phyloP scores from a whole-genome alignment of 148 eudicot genomes.

The Chenopodium formosanum region DNA sequence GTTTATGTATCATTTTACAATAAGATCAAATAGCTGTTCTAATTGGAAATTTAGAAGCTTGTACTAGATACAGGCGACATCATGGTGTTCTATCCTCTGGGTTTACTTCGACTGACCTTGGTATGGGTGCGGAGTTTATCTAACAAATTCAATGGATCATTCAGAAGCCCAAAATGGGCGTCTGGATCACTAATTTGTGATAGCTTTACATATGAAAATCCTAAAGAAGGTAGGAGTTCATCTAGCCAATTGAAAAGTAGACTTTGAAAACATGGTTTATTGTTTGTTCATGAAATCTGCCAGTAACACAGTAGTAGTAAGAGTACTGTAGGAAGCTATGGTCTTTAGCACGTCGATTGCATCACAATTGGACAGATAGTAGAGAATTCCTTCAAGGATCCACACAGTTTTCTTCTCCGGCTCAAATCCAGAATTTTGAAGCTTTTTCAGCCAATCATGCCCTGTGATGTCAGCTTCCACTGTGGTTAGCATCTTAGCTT shows the following conservation, averaged over 20 bases:
- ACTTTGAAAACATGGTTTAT: conserved; percentile 59
- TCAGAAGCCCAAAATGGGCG: conserved; percentile 78
- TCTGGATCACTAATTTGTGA: conserved; percentile 94
- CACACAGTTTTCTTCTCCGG: conserved; percentile 71
- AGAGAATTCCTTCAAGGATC: conserved; percentile 87
- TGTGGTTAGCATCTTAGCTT: conserved; percentile 66
- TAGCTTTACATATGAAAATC: conserved; percentile 76
- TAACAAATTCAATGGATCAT: conserved; percentile 77
- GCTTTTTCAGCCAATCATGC: conserved; percentile 71
- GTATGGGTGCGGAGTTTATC: conserved; percentile 73
- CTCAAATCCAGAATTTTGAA: conserved; percentile 64
- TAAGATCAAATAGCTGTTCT: conserved; percentile 20
- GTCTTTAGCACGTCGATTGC: conserved; percentile 67
- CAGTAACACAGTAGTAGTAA: conserved; percentile 64
- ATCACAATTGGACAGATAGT: conserved; percentile 63
- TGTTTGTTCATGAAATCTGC: conserved; percentile 96
- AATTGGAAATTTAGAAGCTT: conserved; percentile 82
- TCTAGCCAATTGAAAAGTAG: conserved; percentile 81
- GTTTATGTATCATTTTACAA: conserved; percentile 3
- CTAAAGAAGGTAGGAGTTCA: conserved; percentile 74
- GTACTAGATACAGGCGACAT: conserved; percentile 80
- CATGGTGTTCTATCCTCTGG: conserved; percentile 94
- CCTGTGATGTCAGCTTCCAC: conserved; percentile 74
- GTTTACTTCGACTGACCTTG: conserved; percentile 77
- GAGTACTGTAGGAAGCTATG: conserved; percentile 61